Conservation (phyloP, 2,329 filamentous ascomycete species). For the Phaeosphaeria sp. region DNA sequence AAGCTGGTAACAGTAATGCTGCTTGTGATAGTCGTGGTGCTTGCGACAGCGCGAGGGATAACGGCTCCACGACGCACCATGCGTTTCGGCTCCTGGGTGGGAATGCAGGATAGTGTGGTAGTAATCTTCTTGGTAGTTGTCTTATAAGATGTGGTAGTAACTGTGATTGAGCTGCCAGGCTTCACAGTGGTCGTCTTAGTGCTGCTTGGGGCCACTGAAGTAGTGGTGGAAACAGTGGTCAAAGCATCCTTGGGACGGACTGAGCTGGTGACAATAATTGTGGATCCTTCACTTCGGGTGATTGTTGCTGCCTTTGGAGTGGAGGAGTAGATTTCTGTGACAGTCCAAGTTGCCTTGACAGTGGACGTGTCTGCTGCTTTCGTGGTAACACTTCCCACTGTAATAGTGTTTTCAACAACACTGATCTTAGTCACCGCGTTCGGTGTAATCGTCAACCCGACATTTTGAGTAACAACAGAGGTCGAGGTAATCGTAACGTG, state of each 20-base stretch:
- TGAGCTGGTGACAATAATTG: constrained; percentile 18
- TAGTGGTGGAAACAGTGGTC: constrained; percentile 18
- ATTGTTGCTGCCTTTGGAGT: constrained; percentile 36
- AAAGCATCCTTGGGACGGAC: constrained; percentile 19
- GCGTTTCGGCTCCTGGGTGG: constrained; percentile 22
- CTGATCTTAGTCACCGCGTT: constrained; percentile 18
- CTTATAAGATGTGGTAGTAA: constrained; percentile 28
- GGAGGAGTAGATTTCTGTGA: constrained; percentile 27
- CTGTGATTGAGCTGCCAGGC: constrained; percentile 22
- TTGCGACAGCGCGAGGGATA: constrained; percentile 16
- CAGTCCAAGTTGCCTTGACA: constrained; percentile 20
- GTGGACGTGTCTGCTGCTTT: constrained; percentile 22
- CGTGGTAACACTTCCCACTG: constrained; percentile 19
- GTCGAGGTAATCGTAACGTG: constrained; percentile 28
- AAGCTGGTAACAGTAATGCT: constrained; percentile 32
- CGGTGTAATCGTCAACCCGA: constrained; percentile 26
- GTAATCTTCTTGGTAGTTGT: constrained; percentile 39
- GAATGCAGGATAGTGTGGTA: constrained; percentile 32
- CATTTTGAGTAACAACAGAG: constrained; percentile 33
- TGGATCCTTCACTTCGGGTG: constrained; percentile 26
- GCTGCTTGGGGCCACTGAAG: constrained; percentile 16
- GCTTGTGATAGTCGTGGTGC: constrained; percentile 31
- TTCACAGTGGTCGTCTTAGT: constrained; percentile 34
- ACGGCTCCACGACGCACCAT: constrained; percentile 22
- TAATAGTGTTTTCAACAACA: constrained; percentile 20